A percentile compares a stretch with the other conserved stretches of the same genome.
Conservation (phyloP, 176 grass and related monocot species). For the Aegilops longissima region DNA sequence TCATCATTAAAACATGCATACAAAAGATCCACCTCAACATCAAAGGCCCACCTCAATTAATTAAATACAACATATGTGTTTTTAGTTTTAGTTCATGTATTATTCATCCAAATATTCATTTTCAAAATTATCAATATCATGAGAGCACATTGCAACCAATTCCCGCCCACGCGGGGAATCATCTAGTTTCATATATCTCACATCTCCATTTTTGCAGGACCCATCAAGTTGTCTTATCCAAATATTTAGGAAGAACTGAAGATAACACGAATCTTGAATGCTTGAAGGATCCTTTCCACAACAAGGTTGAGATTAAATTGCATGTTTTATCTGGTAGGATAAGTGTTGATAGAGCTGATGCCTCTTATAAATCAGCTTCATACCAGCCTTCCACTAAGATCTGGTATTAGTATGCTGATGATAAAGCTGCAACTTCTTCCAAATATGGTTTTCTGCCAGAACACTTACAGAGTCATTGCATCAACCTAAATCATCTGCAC, state of each 20-base stretch:
- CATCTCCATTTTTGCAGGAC: conserved; percentile 26
- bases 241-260: conserved; percentile 27
- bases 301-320: conserved; percentile 50
- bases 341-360: conserved; percentile 24
- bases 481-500: conserved; percentile 27
- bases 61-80: too few species aligned
- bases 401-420: conserved; percentile 6
- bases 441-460: conserved; percentile 14
- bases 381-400: too few species aligned
- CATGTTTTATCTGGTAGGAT: conserved; percentile 54
- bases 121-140: too few species aligned
- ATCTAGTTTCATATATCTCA: neutral
- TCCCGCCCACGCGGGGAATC: too few species aligned
- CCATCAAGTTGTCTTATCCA: conserved; percentile 29
- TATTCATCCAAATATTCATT: too few species aligned
- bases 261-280: conserved; percentile 31
- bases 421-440: conserved; percentile 24
- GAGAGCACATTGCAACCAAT: too few species aligned
- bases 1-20: too few species aligned
- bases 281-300: conserved; percentile 43
- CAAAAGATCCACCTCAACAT: too few species aligned
- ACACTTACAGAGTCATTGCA: neutral
- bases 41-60: too few species aligned
- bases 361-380: conserved; percentile 28
- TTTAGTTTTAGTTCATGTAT: too few species aligned